phyloP scores from a whole-genome alignment of 108 stramenopile species.

The Skeletonema tropicum region DNA sequence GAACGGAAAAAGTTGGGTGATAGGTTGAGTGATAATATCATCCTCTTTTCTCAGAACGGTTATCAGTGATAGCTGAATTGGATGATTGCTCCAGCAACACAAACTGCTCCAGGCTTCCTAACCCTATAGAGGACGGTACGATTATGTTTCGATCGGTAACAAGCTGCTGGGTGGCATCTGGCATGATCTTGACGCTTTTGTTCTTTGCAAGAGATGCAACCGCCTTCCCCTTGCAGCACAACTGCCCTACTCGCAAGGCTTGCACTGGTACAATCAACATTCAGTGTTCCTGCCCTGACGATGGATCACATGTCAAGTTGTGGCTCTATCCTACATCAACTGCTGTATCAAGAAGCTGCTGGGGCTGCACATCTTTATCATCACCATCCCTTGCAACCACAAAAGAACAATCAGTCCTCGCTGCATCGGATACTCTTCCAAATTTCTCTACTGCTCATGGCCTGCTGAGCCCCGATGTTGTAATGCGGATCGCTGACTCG shows the following conservation, averaged over 20 bases:
- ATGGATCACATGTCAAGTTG: not conserved
- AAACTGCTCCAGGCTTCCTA: no score
- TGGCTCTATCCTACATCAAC: not conserved
- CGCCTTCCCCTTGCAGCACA: not conserved
- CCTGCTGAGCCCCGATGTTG: constrained; percentile 65
- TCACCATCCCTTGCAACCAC: not conserved
- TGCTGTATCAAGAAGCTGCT: not conserved
- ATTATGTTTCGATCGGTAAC: not conserved
- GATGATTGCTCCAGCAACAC: no score
- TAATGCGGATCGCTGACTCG: constrained; percentile 54
- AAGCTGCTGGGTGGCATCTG: not conserved
- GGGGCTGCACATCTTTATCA: not conserved
- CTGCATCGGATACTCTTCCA: constrained; percentile 55
- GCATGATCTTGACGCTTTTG: not conserved
- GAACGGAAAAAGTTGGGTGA: no score
- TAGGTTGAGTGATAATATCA: no score
- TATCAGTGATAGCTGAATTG: no score
- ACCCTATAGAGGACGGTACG: not conserved
- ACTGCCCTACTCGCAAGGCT: not conserved
- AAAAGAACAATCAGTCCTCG: constrained; percentile 34
- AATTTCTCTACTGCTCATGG: constrained; percentile 64
- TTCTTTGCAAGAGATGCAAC: not conserved
- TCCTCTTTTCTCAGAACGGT: no score
- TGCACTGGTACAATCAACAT: not conserved
- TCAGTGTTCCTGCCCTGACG: not conserved